Percentiles rank a stretch among this genome's conserved stretches.
Conservation (phyloP, 257 asterid genomes). For the Solanum peruvianum region DNA sequence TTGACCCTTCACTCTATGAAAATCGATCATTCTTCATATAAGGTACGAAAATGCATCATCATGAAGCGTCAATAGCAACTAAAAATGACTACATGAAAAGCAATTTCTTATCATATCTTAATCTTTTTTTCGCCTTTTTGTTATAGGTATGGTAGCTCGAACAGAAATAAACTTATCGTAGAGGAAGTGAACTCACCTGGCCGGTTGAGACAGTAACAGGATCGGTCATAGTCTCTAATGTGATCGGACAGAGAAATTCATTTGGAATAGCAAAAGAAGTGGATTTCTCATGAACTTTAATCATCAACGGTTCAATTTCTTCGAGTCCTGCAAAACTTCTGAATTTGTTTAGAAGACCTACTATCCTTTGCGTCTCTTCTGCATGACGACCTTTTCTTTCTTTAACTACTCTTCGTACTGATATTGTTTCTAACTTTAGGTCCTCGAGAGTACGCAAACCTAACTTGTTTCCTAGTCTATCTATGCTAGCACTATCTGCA, state of each 20-base stretch:
- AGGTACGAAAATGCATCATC: not conserved
- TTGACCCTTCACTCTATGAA: not conserved
- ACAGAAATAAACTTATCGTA: not conserved
- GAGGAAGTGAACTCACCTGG: constrained; percentile 31
- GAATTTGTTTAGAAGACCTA: constrained; percentile 46
- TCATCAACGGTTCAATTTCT: constrained; percentile 10
- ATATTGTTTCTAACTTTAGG: constrained; percentile 43
- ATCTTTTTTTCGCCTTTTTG: not conserved
- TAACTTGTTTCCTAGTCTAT: constrained; percentile 69
- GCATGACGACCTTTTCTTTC: constrained; percentile 28
- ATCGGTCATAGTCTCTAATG: constrained; percentile 74
- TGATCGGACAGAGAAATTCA: constrained; percentile 83
- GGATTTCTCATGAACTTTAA: constrained; percentile 12
- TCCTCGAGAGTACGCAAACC: constrained; percentile 47
- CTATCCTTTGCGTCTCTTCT: constrained; percentile 39
- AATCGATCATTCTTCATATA: not conserved
- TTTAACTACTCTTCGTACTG: constrained; percentile 36
- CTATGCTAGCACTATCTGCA: constrained; percentile 57
- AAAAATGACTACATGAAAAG: not conserved
- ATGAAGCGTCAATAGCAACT: not conserved
- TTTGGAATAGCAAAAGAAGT: constrained; percentile 40
- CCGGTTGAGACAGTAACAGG: constrained; percentile 83
- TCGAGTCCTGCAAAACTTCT: constrained; percentile 41
- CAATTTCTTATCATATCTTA: not conserved
- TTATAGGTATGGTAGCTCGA: not conserved